phyloP scores from a whole-genome alignment of 2,329 filamentous ascomycete species.

The Diaporthe caulivora region DNA sequence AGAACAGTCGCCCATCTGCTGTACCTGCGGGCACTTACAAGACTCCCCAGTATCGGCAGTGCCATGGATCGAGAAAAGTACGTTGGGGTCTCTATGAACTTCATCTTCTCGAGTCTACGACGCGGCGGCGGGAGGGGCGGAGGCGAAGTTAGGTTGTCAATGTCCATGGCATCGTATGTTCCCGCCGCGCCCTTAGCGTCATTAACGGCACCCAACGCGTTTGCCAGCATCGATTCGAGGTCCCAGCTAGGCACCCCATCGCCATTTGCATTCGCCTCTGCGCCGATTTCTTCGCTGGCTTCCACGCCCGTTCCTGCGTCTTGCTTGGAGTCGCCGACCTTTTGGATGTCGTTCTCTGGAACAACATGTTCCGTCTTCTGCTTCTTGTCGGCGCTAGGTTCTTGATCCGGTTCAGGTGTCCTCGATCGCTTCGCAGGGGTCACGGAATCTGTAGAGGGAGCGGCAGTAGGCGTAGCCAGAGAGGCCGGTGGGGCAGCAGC shows the following conservation, averaged over 20 bases:
- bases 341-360: constrained; percentile 6
- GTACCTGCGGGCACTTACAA: constrained; percentile 42
- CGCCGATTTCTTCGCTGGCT: constrained; percentile 37
- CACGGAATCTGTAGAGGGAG: constrained; percentile 3
- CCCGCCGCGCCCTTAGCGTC: constrained; percentile 15
- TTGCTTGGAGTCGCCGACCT: constrained; percentile 8
- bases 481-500: background rate
- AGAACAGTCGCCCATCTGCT: background rate
- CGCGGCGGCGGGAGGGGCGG: constrained; percentile 34
- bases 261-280: background rate
- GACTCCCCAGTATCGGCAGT: constrained; percentile 50
- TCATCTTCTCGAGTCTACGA: constrained; percentile 49
- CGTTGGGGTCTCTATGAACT: constrained; percentile 49
- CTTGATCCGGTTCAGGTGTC: constrained; percentile 35
- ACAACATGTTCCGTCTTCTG: constrained; percentile 36
- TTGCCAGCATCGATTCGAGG: constrained; percentile 37
- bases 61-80: constrained; percentile 53
- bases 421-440: constrained; percentile 35
- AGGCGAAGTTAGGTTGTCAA: constrained; percentile 25
- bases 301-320: constrained; percentile 39
- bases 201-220: constrained; percentile 33
- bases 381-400: constrained; percentile 34
- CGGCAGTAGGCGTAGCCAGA: constrained; percentile 12
- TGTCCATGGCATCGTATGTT: constrained; percentile 31
- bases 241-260: constrained; percentile 30